These are phyloP conservation scores for Stentor coeruleus DNA, from an alignment of 73 alveolate species.

Conservation along the genomic window DNA sequence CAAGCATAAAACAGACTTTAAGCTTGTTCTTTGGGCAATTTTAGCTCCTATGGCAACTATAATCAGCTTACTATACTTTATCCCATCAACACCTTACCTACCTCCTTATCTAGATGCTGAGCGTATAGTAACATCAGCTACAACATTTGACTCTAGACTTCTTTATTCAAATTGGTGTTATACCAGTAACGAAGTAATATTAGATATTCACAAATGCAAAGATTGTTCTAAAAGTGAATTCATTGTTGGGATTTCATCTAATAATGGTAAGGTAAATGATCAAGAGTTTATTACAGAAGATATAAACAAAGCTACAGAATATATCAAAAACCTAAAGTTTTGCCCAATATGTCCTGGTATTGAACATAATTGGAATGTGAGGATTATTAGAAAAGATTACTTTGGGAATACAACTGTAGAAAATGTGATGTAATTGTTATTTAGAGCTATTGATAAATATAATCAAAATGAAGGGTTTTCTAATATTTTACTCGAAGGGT, in stretches of 20 bases:
- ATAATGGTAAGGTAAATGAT: neutral
- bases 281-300: neutral
- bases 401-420: no score
- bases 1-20: neutral
- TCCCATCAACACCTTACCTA: neutral
- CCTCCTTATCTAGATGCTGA: neutral
- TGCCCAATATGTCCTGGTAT: neutral
- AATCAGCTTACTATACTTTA: neutral
- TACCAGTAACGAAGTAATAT: neutral
- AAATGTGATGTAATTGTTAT: no score
- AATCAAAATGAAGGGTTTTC: no score
- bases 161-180: neutral
- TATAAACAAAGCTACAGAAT: neutral
- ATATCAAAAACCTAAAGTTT: neutral
- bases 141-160: neutral
- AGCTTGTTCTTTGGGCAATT: neutral
- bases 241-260: neutral
- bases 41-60: neutral
- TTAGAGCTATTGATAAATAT: no score
- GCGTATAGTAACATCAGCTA: neutral
- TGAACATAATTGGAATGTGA: neutral
- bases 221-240: neutral
- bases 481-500: no score
- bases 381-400: neutral
- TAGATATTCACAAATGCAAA: neutral